Evolutionary conservation across 2,329 filamentous ascomycete genomes (phyloP).

Genomic region (Xylaria multiplex): DNA sequence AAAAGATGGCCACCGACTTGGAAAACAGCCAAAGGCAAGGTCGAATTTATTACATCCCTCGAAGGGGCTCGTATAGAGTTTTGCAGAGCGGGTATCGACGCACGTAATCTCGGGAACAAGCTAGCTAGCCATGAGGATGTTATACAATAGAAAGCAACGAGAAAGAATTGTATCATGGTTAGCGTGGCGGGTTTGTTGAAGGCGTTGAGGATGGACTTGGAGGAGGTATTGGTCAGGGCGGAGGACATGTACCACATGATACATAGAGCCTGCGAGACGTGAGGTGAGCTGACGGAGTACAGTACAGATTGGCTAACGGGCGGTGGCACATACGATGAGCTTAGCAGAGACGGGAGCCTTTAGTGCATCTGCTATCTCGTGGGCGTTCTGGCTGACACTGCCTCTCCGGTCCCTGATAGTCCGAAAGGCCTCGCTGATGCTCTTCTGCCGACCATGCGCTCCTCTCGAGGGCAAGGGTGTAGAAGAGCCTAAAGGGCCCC

Average conservation of each 20-base stretch:
- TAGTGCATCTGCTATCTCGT: slow-evolving; percentile 90
- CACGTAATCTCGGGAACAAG: slow-evolving; percentile 75
- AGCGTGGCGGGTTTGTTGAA: slow-evolving; percentile 91
- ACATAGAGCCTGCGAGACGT: slow-evolving; percentile 74
- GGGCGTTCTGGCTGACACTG: slow-evolving; percentile 91
- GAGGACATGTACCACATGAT: slow-evolving; percentile 95
- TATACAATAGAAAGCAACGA: slow-evolving; percentile 89
- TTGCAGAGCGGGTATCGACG: slow-evolving; percentile 79
- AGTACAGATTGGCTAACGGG: slow-evolving; percentile 35
- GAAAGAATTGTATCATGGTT: slow-evolving; percentile 91
- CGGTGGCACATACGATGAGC: slow-evolving; percentile 74
- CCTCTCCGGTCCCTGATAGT: slow-evolving; percentile 82
- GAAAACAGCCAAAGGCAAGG: slow-evolving; percentile 90
- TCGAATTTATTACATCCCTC: slow-evolving; percentile 83
- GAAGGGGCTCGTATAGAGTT: slow-evolving; percentile 85
- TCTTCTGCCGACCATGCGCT: slow-evolving; percentile 73
- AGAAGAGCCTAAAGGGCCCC: slow-evolving; percentile 42
- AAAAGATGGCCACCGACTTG: slow-evolving; percentile 94
- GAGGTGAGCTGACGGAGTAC: slow-evolving; percentile 43
- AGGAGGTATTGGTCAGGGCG: slow-evolving; percentile 95
- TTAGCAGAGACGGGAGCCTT: slow-evolving; percentile 88
- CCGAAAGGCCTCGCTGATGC: slow-evolving; percentile 85
- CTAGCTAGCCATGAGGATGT: slow-evolving; percentile 79
- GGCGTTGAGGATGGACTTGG: slow-evolving; percentile 93
- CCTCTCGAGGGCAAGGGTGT: slow-evolving; percentile 43